Conservation (phyloP, 306 rosid genomes). For the Pyrus communis region DNA sequence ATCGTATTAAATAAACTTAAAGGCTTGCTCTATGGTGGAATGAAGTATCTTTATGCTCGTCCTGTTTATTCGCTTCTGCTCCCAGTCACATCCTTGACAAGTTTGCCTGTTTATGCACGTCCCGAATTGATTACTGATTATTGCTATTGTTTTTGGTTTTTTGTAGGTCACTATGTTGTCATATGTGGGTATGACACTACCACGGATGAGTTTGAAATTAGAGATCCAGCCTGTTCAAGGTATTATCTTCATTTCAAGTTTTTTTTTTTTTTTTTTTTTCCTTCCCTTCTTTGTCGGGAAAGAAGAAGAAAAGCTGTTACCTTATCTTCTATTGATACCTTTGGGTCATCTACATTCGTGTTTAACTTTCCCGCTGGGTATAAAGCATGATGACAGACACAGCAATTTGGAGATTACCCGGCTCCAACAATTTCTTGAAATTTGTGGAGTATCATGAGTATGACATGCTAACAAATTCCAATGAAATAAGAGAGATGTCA, state of each 20-base stretch:
- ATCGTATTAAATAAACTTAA: neutral
- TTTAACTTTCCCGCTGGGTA: neutral
- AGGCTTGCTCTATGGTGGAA: neutral
- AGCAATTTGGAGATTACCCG: neutral
- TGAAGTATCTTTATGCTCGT: neutral
- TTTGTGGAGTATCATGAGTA: neutral
- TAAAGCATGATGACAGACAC: neutral
- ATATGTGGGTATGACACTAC: conserved; percentile 83
- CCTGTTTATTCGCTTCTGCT: neutral
- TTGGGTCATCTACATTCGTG: neutral
- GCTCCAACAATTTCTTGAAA: neutral
- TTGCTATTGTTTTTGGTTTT: neutral
- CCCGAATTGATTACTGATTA: conserved; percentile 1
- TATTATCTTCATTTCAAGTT: conserved; percentile 14
- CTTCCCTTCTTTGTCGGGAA: neutral
- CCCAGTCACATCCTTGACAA: neutral
- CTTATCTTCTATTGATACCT: neutral
- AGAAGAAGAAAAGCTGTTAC: neutral
- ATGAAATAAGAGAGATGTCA: neutral
- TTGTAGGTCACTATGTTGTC: conserved; percentile 80
- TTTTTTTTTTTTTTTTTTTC: neutral
- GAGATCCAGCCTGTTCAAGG: conserved; percentile 93
- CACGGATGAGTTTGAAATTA: conserved; percentile 90
- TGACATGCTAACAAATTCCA: neutral
- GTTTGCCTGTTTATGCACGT: neutral